Evolutionary conservation across 2,329 filamentous ascomycete species (phyloP), one percentile per base, ranked within the genome.

Genomic region (Pseudonectria buxi): DNA sequence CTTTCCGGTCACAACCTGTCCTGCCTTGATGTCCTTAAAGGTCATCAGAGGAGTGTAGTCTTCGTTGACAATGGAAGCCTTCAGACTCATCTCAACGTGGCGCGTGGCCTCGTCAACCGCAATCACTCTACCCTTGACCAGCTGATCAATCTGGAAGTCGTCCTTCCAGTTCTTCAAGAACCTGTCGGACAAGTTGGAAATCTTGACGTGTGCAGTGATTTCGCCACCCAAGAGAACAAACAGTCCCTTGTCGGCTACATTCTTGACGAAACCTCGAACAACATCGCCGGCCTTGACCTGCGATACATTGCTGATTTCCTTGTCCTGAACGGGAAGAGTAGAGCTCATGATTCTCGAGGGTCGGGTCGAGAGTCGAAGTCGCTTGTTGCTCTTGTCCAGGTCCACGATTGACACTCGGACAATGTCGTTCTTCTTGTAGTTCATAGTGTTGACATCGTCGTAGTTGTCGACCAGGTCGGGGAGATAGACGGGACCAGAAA

Each of bases 81-180:
- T 96, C 55, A 98, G 67, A 53, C 79, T 94, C 68, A 98, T 72
- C 57, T 94, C 86, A 18, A 94, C 65, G 50, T 88, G 86, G 38
- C 80, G 78, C 16, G 78, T 69, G 26, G 72, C 69, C 6, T 70
- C 53, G 49, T 95, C 84, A 16, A 89, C 75, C 3, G 78, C 69
- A 30, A 84, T 76, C 40, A 98, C 72, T 45, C 90, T 86, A 33
- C 88, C 92, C 61, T 83, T 87, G 35, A 98, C 87, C 6, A 98
- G 72, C 61, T 96, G 88, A 52, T 94, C 87, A 31, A 90, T 67
- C 51, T 92, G 81, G 64, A 90, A 95, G 29, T 81, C 71, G 25
- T 85, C 78, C 65, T 95, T 94, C 92, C 92, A 98, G 42, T 96
- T 86, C 62, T 96, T 96, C 51, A 98, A 66, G 58, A 81, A 98